Percentiles rank a stretch among this genome's conserved stretches.
These are phyloP conservation scores for Pleomassaria siparia DNA, from an alignment of 2,329 filamentous ascomycete genomes.

Conservation along the genomic window DNA sequence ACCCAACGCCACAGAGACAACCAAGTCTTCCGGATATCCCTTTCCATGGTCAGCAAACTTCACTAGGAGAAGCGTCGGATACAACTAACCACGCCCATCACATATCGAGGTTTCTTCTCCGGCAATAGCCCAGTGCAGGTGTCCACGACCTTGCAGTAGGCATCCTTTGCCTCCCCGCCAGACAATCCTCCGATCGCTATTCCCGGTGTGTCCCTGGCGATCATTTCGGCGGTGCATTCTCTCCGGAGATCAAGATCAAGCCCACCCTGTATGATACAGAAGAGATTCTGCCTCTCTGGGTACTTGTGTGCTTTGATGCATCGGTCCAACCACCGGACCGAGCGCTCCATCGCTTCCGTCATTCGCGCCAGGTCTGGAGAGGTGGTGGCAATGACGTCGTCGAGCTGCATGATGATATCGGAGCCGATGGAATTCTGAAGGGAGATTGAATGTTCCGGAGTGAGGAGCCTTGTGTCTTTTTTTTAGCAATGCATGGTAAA, in stretches of 20 bases:
- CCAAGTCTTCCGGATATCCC: slow-evolving; percentile 93
- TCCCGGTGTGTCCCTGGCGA: slow-evolving; percentile 85
- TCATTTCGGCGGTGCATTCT: slow-evolving; percentile 85
- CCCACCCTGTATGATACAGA: slow-evolving; percentile 98
- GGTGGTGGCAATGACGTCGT: slow-evolving; percentile 96
- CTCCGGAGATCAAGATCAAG: slow-evolving; percentile 82
- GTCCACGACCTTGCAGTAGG: slow-evolving; percentile 88
- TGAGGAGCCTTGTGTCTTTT: slow-evolving; percentile 66
- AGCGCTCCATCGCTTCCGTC: slow-evolving; percentile 91
- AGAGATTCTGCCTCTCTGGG: slow-evolving; percentile 83
- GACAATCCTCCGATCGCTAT: slow-evolving; percentile 95
- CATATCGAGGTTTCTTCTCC: slow-evolving; percentile 91
- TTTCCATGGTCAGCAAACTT: slow-evolving; percentile 32
- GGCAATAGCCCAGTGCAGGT: slow-evolving; percentile 85
- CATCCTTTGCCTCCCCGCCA: slow-evolving; percentile 89
- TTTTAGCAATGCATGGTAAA: neutral
- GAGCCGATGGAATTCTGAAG: slow-evolving; percentile 97
- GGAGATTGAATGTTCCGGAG: slow-evolving; percentile 93
- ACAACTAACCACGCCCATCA: slow-evolving; percentile 81
- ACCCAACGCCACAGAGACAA: slow-evolving; percentile 89
- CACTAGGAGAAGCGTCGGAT: neutral
- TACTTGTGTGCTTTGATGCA: slow-evolving; percentile 89
- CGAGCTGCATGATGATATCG: slow-evolving; percentile 99
- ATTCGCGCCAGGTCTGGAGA: slow-evolving; percentile 87
- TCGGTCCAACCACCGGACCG: slow-evolving; percentile 91